A percentile compares a stretch with the other conserved stretches of the same genome.
These are phyloP conservation scores for Centaurea solstitialis DNA, from an alignment of 129 eudicot genomes.

Conservation along the genomic window DNA sequence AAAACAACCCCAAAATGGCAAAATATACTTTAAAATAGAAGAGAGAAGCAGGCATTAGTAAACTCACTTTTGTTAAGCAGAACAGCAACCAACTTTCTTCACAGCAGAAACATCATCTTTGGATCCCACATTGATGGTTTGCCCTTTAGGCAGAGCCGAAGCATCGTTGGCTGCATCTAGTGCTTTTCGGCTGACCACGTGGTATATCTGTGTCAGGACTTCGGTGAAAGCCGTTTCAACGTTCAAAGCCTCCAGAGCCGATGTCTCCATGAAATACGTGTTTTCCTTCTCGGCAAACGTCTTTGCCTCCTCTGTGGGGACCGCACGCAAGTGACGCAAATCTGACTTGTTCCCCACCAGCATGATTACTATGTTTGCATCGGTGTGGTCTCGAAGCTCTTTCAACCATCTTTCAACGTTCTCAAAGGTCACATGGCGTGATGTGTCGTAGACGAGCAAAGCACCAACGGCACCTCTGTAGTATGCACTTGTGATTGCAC, in stretches of 20 bases:
- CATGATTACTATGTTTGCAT: slow-evolving; percentile 75
- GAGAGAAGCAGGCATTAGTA: not conserved
- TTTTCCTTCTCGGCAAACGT: slow-evolving; percentile 75
- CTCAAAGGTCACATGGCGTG: slow-evolving; percentile 77
- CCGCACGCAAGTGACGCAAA: slow-evolving; percentile 75
- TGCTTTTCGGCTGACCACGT: slow-evolving; percentile 71
- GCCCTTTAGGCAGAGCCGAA: slow-evolving; percentile 61
- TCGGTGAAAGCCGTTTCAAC: slow-evolving; percentile 78
- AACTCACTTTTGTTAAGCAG: slow-evolving; percentile 33
- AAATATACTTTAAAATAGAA: not conserved
- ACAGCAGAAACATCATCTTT: slow-evolving; percentile 72
- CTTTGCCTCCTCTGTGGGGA: slow-evolving; percentile 71
- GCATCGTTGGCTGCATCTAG: slow-evolving; percentile 64
- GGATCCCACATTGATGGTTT: slow-evolving; percentile 57
- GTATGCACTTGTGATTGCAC: slow-evolving; percentile 84
- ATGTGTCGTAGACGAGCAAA: slow-evolving; percentile 70
- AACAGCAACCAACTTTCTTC: slow-evolving; percentile 64
- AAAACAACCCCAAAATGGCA: not conserved
- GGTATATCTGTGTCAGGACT: slow-evolving; percentile 66
- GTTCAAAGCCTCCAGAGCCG: slow-evolving; percentile 75
- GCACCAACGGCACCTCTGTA: slow-evolving; percentile 87
- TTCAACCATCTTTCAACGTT: slow-evolving; percentile 79
- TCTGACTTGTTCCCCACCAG: slow-evolving; percentile 81
- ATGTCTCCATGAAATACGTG: slow-evolving; percentile 74
- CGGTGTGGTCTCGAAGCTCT: slow-evolving; percentile 79